A percentile compares a stretch with the other conserved stretches of the same genome.
These are phyloP conservation scores for Saccharomycopsis hybrid DNA, from an alignment of 1,139 yeast genomes.

Conservation along the genomic window DNA sequence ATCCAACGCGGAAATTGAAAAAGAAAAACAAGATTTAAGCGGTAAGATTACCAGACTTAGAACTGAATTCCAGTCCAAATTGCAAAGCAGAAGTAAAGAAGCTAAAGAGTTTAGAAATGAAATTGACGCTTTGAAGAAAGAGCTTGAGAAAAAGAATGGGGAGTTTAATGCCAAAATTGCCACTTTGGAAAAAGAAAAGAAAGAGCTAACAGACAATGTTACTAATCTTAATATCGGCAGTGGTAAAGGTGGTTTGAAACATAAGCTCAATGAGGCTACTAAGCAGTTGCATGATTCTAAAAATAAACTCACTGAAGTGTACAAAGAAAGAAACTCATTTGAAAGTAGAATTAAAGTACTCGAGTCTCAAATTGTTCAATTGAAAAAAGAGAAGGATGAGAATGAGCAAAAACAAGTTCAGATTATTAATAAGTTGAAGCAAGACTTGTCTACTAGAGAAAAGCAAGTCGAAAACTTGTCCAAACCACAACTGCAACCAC, in stretches of 20 bases:
- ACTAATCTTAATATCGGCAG: not conserved
- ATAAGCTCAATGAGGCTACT: conserved; percentile 4
- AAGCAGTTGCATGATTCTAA: conserved; percentile 7
- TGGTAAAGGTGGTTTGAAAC: conserved; percentile 4
- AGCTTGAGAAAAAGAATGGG: conserved; percentile 33
- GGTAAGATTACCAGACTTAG: conserved; percentile 3
- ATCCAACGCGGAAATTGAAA: not conserved
- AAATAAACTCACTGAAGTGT: conserved; percentile 6
- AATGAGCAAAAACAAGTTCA: conserved; percentile 1
- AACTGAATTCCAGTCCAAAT: conserved; percentile 12
- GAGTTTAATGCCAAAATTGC: conserved; percentile 27
- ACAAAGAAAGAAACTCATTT: conserved; percentile 2
- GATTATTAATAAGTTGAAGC: not conserved
- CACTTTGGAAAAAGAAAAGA: conserved; percentile 9
- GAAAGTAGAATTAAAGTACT: conserved; percentile 5
- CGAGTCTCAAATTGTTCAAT: not conserved
- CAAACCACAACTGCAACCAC: not conserved
- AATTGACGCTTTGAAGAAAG: conserved; percentile 30
- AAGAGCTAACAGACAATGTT: conserved; percentile 1
- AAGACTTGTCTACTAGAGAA: not conserved
- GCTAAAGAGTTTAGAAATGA: conserved; percentile 10
- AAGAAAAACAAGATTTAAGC: conserved; percentile 5
- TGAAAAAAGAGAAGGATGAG: conserved; percentile 6
- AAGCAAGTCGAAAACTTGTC: conserved; percentile 4
- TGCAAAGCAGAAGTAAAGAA: conserved; percentile 10